Conservation (phyloP, 305 asterid genomes). For the Plantago rigida region DNA sequence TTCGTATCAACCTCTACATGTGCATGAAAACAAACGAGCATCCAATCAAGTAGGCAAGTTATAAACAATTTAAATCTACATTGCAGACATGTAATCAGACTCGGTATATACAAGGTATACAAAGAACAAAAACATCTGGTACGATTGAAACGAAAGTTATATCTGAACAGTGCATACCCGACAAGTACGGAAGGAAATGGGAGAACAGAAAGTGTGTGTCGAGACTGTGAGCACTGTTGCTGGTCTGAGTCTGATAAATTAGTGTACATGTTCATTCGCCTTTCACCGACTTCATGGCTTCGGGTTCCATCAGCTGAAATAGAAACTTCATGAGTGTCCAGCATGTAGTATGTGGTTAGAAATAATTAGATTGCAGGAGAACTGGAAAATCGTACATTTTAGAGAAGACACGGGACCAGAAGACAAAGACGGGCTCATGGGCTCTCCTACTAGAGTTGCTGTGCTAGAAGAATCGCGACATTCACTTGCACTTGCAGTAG, state of each 20-base stretch:
- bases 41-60: not conserved
- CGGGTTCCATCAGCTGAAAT: conserved; percentile 59
- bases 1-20: not conserved
- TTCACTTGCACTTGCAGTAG: conserved; percentile 88
- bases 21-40: not conserved
- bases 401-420: conserved; percentile 54
- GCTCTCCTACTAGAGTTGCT: conserved; percentile 61
- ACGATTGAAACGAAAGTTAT: conserved; percentile 1
- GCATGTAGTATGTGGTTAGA: conserved; percentile 20
- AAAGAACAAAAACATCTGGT: conserved; percentile 11
- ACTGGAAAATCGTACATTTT: conserved; percentile 42
- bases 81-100: conserved; percentile 10
- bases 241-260: conserved; percentile 61
- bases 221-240: conserved; percentile 58
- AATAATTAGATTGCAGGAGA: conserved; percentile 19
- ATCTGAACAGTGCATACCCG: conserved; percentile 53
- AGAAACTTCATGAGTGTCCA: conserved; percentile 28
- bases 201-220: conserved; percentile 77
- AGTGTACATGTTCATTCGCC: conserved; percentile 38
- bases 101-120: conserved; percentile 6
- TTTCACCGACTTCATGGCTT: conserved; percentile 56
- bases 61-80: conserved; percentile 14
- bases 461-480: conserved; percentile 91
- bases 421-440: conserved; percentile 79
- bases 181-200: conserved; percentile 97